A percentile compares a stretch with the other conserved stretches of the same genome.
phyloP scores from a whole-genome alignment of 352 stramenopile species.

The Phytopythium chamaehyphon region DNA sequence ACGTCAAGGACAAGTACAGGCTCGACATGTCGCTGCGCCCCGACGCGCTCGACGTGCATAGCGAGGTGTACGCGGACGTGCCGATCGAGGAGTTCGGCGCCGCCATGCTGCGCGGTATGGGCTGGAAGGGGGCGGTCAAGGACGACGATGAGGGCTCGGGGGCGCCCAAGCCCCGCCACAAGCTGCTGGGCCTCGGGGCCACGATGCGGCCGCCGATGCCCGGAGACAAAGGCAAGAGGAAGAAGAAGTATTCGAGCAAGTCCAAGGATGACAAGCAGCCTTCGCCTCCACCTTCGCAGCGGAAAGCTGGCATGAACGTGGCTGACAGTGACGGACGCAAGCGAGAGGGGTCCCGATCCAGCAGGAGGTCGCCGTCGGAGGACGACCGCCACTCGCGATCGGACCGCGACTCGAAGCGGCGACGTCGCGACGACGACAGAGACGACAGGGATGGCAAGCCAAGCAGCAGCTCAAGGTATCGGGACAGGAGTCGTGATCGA shows the following conservation, averaged over 20 bases:
- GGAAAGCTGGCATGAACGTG: conserved; percentile 5
- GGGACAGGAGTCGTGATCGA: conserved; percentile 10
- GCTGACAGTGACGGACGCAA: conserved; percentile 6
- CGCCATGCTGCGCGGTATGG: conserved; percentile 96
- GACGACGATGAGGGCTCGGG: conserved; percentile 34
- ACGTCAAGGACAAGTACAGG: conserved; percentile 82
- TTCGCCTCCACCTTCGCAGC: conserved; percentile 8
- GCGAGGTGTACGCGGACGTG: conserved; percentile 82
- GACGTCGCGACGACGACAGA: conserved; percentile 6
- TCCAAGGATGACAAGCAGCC: conserved; percentile 1
- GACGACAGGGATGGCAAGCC: not conserved
- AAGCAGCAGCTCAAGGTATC: conserved; percentile 6
- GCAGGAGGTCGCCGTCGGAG: not conserved
- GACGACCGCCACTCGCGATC: conserved; percentile 2
- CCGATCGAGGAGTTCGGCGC: conserved; percentile 95
- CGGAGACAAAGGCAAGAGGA: conserved; percentile 27
- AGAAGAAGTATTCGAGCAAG: conserved; percentile 16
- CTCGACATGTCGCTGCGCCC: conserved; percentile 78
- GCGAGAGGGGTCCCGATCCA: not conserved
- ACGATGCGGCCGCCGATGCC: conserved; percentile 62
- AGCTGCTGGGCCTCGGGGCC: conserved; percentile 91
- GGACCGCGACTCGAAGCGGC: conserved; percentile 11
- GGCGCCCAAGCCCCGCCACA: conserved; percentile 77
- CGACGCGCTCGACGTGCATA: conserved; percentile 79
- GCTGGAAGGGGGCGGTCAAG: conserved; percentile 87